Percentiles rank a stretch among this genome's conserved stretches.
Conservation (phyloP, 495 filamentous ascomycete genomes). For the Jackrogersella multiformis region DNA sequence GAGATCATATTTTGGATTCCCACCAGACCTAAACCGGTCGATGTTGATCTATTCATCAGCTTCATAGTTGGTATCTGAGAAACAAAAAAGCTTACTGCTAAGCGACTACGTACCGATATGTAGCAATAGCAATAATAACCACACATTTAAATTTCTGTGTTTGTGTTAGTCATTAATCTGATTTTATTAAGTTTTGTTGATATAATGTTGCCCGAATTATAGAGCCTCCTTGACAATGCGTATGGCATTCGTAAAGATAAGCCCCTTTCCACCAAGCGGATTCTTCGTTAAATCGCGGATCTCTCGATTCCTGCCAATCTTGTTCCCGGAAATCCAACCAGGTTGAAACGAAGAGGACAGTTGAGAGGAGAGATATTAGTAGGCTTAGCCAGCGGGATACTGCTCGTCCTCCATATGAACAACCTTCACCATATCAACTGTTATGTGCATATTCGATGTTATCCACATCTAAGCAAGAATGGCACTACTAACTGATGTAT, state of each 20-base stretch:
- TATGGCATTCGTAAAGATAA: background rate
- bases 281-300: background rate
- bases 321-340: constrained; percentile 32
- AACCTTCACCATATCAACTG: background rate
- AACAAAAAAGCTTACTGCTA: too few species aligned
- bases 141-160: too few species aligned
- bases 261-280: constrained; percentile 8
- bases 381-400: constrained; percentile 22
- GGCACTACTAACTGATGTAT: background rate
- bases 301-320: constrained; percentile 2
- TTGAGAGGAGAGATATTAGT: constrained; percentile 27
- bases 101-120: too few species aligned
- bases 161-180: too few species aligned
- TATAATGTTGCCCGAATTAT: background rate
- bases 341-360: constrained; percentile 14
- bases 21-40: background rate
- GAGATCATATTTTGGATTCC: background rate
- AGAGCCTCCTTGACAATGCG: background rate
- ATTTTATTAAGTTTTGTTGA: too few species aligned
- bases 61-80: too few species aligned
- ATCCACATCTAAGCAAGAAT: background rate
- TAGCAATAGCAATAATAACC: too few species aligned
- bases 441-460: background rate
- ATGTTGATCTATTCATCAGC: background rate
- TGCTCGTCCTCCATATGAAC: background rate